These are phyloP conservation scores for Salix arbutifolia DNA, from an alignment of 345 rosid genomes.

Conservation along the genomic window DNA sequence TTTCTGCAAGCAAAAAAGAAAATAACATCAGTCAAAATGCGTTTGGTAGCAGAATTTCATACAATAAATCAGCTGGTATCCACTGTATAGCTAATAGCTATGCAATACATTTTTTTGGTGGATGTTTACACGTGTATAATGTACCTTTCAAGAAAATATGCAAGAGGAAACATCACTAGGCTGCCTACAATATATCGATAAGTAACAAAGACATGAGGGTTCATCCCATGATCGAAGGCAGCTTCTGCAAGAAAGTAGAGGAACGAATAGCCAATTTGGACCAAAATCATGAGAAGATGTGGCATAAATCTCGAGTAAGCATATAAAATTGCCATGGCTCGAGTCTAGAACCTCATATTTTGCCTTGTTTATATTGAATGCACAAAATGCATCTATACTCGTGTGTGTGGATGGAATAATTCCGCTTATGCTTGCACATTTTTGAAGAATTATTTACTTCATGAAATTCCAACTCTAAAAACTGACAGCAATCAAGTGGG, in stretches of 20 bases:
- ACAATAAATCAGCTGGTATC: background rate
- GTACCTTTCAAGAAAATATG: constrained; percentile 33
- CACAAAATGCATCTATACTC: background rate
- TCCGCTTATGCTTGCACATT: constrained; percentile 3
- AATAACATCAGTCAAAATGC: background rate
- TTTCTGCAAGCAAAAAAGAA: constrained; percentile 17
- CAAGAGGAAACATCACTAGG: constrained; percentile 13
- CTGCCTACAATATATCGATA: constrained; percentile 20
- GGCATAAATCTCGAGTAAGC: constrained; percentile 16
- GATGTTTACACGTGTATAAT: background rate
- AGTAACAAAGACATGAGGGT: constrained; percentile 29
- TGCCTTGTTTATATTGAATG: background rate
- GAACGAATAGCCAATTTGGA: constrained; percentile 10
- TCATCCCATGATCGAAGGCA: constrained; percentile 29
- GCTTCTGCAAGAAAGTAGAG: constrained; percentile 27
- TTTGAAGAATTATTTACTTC: constrained; percentile 5
- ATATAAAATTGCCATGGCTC: constrained; percentile 1
- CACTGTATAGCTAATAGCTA: background rate
- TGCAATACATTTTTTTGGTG: background rate
- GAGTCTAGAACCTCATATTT: background rate
- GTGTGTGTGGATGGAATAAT: background rate
- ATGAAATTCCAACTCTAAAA: constrained; percentile 9
- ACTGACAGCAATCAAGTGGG: background rate
- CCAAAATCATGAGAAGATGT: constrained; percentile 21
- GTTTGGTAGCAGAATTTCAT: background rate